These are phyloP conservation scores for Neonectria punicea DNA, from an alignment of 2,329 filamentous ascomycete species.

Conservation along the genomic window DNA sequence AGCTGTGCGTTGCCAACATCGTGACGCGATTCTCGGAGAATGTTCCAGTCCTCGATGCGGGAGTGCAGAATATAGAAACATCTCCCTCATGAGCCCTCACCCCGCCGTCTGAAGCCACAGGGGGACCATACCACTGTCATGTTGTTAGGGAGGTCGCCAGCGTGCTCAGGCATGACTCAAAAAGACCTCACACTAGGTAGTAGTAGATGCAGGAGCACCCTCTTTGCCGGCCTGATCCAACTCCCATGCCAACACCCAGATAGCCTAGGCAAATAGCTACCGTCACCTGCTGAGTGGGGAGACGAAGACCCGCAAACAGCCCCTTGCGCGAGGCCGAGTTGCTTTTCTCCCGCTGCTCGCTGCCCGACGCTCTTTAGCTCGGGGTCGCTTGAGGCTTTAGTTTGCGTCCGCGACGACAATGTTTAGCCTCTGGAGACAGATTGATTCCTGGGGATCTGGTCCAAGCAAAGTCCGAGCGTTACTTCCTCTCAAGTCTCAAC, in stretches of 20 bases:
- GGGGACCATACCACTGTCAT: background rate
- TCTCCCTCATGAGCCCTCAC: background rate
- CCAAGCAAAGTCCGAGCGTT: slow-evolving; percentile 9
- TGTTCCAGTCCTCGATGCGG: background rate
- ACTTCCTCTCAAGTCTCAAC: background rate
- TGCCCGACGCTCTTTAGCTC: slow-evolving; percentile 5
- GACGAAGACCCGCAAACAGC: slow-evolving; percentile 2
- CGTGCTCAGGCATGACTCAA: slow-evolving; percentile 3
- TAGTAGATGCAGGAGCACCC: slow-evolving; percentile 4
- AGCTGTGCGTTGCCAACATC: background rate
- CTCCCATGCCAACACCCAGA: background rate
- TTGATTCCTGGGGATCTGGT: background rate
- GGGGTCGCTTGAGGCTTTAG: background rate
- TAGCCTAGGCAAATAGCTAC: slow-evolving; percentile 4
- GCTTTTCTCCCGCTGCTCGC: background rate
- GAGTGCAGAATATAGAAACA: background rate
- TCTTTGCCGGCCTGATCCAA: slow-evolving; percentile 4
- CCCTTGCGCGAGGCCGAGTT: background rate
- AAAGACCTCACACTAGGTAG: slow-evolving; percentile 10
- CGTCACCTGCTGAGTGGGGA: slow-evolving; percentile 2
- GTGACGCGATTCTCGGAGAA: background rate
- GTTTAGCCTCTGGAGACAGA: background rate
- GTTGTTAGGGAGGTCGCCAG: background rate
- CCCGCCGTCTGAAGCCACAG: slow-evolving; percentile 6
- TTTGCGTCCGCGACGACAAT: background rate